Evolutionary conservation across 352 stramenopile genomes (phyloP), one percentile per base, ranked within the genome.

Genomic region (Plasmopara halstedii): DNA sequence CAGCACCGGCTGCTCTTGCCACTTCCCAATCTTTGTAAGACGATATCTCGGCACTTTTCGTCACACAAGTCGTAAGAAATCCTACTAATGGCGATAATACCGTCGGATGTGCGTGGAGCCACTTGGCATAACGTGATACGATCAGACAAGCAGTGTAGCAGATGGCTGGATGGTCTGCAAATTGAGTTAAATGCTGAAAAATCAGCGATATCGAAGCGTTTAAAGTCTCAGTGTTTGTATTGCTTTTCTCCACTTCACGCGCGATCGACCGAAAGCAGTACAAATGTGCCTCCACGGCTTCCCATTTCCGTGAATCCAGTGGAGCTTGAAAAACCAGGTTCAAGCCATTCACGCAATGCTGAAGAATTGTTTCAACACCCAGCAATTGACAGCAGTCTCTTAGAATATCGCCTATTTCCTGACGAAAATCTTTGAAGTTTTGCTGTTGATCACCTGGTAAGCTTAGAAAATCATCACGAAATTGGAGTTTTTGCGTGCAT

Each of bases 81-180:
- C 56, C 49, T 10, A 91, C 54, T n/a, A 88, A 65, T 14, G 59
- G 58, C 3, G 62, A 57, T 22, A 94, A 50, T 19, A 66, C 78
- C 11, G 46, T 44, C 3, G 69, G 58, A 42, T 88, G 62, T 2
- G 58, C 54, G 10, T 60, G 61, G 4, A 94, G 60, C 82, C 82
- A 94, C 17, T 78, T 56, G 4, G 71, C 75, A 31, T 90, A 94
- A 7, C 82, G 77, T n/a, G 82, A 88, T 4, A 94, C 64, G 32
- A 90, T 84, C 29, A 94, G 63, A 34, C 79, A 94, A 19, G 82
- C 75, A 21, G 82, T 94, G 64, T 94, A 94, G 58, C 71, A 75
- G 43, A 91, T 90, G 7, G 82, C 73, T 11, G 82, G 75, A 35
- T 94, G 79, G 26, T 70, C 68, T 3, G 77, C 57, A 44, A 91